Evolutionary conservation across 2,329 filamentous ascomycete genomes (phyloP), one percentile per base, ranked within the genome.

Genomic region (Microascus cirrosus): DNA sequence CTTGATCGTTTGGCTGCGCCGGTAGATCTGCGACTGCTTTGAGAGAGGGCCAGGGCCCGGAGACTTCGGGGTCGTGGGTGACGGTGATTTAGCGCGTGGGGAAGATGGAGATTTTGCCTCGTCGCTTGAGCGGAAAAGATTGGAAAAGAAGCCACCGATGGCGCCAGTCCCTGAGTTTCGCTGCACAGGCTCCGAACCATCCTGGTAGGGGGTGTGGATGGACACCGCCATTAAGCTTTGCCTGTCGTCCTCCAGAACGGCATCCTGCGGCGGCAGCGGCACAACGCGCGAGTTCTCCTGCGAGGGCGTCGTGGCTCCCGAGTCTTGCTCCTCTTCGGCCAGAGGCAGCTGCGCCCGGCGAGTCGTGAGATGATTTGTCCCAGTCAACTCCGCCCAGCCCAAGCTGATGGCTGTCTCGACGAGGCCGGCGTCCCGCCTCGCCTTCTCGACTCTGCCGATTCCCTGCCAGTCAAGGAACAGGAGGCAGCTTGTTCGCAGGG

Each of bases 391-490:
- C 10, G 90, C 89, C 89, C 92, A 96, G 2, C 94, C 93, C 79
- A 93, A 96, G 58, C 89, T 90, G 34, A 94, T 90, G 62, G 97
- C 85, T 0, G 92, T 96, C 57, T 95, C 92, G 42, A 99, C 89
- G 32, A 97, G 76, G 0, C 93, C 93, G 60, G 92, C 95, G 68
- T 95, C 93, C 68, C 94, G 78, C 24, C 93, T 83, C 12, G 94
- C 93, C 71, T 99, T 99, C 63, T 97, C 91, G 1, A 99, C 94
- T 45, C 90, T 86, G 5, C 88, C 93, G 3, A 99, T 76, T 0
- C 94, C 94, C 71, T 92, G 88, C 94, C 94, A 99, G 68, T 99
- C 94, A 1, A 99, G 76, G 66, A 99, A 99, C 6, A 99, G 74
- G n/a, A 99, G 76, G 70, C 93, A 99, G 62, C 93, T 97, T 4